Evolutionary conservation across 441 rosid genomes (phyloP), one percentile per base, ranked within the genome.

Genomic region (Adansonia madagascariensis): DNA sequence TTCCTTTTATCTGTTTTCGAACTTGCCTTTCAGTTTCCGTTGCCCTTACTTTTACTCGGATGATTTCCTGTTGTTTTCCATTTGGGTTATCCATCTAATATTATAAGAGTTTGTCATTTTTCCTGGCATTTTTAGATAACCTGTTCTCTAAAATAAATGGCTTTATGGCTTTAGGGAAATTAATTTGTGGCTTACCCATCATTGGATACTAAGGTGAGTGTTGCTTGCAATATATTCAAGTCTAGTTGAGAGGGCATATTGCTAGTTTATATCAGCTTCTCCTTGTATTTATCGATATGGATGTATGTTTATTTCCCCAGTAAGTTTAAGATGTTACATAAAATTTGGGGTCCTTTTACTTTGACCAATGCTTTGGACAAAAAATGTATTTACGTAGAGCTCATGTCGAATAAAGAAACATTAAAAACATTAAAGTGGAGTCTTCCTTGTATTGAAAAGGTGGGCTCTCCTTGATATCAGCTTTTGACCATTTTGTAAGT

Each of bases 291-390:
- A 31, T 18, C 5, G 27, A 55, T 57, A 18, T 57, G 52, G 53
- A 56, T 57, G 11, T 41, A 10, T 73, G 53, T 73, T 73, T 53
- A 18, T 57, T 39, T 73, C 12, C 39, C 39, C 4, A 3, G 39
- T 41, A 41, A 53, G 9, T 71, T 52, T 50, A 70, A 31, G 47
- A 52, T 52, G 15, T 31, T 50, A 50, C 67, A 62, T 62, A n/a
- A 31, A 31, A 62, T 15, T 17, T 62, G 66, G 67, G 67, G 67
- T 62, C 67, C 31, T 62, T 62, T 62, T 62, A 62, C 60, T n/a
- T 55, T n/a, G 60, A 55, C 60, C 8, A 18, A 55, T 55, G 60
- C 3, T 17, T 18, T 56, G 61, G 61, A 56, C 61, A 56, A 56
- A 56, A 17, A 17, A 18, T 56, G 18, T 56, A 56, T 56, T 56